A percentile compares a stretch with the other conserved stretches of the same genome.
These are phyloP conservation scores for Paramyrothecium roridum DNA, from an alignment of 2,329 filamentous ascomycete species.

Conservation along the genomic window DNA sequence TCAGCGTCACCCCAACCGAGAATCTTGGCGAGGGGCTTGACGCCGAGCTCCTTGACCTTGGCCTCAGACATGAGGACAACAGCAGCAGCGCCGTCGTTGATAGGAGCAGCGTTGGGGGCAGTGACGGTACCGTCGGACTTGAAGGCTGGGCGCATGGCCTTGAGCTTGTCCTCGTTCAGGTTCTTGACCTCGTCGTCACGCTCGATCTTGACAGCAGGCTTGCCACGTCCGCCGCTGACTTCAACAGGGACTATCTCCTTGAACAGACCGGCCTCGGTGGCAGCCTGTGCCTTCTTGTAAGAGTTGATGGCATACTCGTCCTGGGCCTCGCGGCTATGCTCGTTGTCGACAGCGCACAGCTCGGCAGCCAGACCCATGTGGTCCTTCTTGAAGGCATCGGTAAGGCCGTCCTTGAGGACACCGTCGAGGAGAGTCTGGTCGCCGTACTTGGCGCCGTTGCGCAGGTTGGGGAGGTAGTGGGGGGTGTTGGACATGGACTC, in stretches of 20 bases:
- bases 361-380: constrained; percentile 95
- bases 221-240: constrained; percentile 83
- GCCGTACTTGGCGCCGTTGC: constrained; percentile 89
- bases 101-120: constrained; percentile 90
- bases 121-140: constrained; percentile 86
- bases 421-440: constrained; percentile 87
- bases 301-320: constrained; percentile 94
- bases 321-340: constrained; percentile 78
- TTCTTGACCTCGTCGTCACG: constrained; percentile 97
- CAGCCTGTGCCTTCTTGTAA: constrained; percentile 89
- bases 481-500: constrained; percentile 99
- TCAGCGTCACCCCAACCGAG: constrained; percentile 96
- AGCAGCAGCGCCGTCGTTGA: constrained; percentile 92
- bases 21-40: constrained; percentile 94
- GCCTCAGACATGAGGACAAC: constrained; percentile 91
- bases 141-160: constrained; percentile 80
- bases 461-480: constrained; percentile 88
- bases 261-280: constrained; percentile 79
- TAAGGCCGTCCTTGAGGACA: constrained; percentile 90
- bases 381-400: constrained; percentile 91
- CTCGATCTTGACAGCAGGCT: constrained; percentile 76
- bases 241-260: constrained; percentile 88
- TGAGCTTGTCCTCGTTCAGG: constrained; percentile 79
- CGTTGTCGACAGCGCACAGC: constrained; percentile 84
- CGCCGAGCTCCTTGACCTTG: constrained; percentile 85